Base-by-base conservation (phyloP, 768 basidiomycete species). In the Porphyrellus cyaneotinctus region DNA sequence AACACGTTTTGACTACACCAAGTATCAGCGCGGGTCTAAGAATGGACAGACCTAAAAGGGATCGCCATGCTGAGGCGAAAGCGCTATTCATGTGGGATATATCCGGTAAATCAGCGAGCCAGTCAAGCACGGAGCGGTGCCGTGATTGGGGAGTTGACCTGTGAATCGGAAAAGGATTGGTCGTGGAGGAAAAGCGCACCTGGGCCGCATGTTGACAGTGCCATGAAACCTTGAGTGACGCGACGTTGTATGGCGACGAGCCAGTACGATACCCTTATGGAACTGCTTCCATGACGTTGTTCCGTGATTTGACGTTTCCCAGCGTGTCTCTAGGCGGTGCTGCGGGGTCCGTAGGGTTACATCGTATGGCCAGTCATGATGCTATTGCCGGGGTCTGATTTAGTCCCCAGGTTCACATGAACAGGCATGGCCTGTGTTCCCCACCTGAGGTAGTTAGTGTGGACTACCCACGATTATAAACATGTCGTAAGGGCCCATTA, bases 151-250 rank as follows among this genome's bases (percentile, higher is more conserved):
- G 43, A 55, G 57, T 24, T 57, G 57, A 50, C 33, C 48, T 24
- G 56, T 58, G 55, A 54, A 53, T 60, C 59, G 42, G 56, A 26
- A 69, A 58, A 55, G 49, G 54, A 61, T 65, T 46, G 38, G 37
- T 42, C 12, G 62, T 60, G 53, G 62, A 54, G 53, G 39, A 62
- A 64, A 43, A 31, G 60, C 63, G 58, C 69, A 69, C 67, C 64
- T 59, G 50, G 54, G 43, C 62, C 69, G 61, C 68, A 47, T 69
- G 68, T 68, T 59, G 63, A 61, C 67, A 57, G 58, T 59, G 58
- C 56, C 61, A 67, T 67, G 68, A 68, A 68, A 69, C 69, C 67
- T 67, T 67, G 65, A 49, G 37, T 67, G 69, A 69, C 50, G 58
- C 54, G 59, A 65, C 56, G 57, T 58, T 59, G 51, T 67, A 59